Base-by-base conservation (phyloP, 495 filamentous ascomycete species). In the Patellaria atrata region DNA sequence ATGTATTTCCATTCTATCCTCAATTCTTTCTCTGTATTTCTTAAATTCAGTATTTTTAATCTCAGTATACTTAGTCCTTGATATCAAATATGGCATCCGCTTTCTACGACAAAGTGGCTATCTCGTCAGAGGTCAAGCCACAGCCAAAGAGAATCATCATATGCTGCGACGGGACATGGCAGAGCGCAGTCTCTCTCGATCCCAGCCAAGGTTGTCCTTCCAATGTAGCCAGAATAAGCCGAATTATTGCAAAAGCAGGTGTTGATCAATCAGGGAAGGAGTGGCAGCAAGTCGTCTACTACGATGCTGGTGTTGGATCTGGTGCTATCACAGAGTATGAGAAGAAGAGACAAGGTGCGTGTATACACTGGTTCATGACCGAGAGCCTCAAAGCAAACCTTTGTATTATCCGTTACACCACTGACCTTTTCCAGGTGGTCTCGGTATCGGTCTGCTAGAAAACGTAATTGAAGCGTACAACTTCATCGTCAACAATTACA, bases 281-380 rank as follows among this genome's bases (percentile, higher is more conserved):
- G 21, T 47, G 16, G 19, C 44, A 41, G 10, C 70, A 75, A 38
- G 50, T 73, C 12, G 58, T 66, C 3, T 73, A 63, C 43, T 74
- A 74, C 41, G 61, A 71, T 33, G 51, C 62, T 18, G 70, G 70
- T 9, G 59, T 75, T 20, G 70, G 70, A 1, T 65, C 68, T 1
- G 49, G 40, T 9, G 28, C 36, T 18, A 19, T 41, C 12, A 34
- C 29, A 11, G 26, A 18, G 6, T 37, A 11, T 2, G 45, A 49
- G 8, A 16, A 24, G 11, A 27, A 16, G 11, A 19, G 38, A 18
- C 43, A 43, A 38, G 40, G 40, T 16, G 16, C 8, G 7, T 4
- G 38, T 11, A n/a, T n/a, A n/a, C n/a, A n/a, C n/a, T n/a, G n/a
- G n/a, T n/a, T n/a, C n/a, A n/a, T n/a, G n/a, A n/a, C n/a, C n/a